Conservation (phyloP, 2,329 filamentous ascomycete species). For the Cryphonectria radicalis region DNA sequence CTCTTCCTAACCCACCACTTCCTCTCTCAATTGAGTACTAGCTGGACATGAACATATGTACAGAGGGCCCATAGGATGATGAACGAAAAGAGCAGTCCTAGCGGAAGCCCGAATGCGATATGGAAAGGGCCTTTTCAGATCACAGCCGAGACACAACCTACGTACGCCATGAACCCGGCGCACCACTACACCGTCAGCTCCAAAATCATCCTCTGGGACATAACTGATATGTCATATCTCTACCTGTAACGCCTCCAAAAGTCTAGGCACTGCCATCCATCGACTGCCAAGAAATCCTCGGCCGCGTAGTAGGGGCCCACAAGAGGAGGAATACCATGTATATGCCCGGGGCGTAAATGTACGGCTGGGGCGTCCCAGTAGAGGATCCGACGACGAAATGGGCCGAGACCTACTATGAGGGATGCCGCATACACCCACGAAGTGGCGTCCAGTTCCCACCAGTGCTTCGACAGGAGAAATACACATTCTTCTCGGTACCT, state of each 20-base stretch:
- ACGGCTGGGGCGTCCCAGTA: conserved; percentile 17
- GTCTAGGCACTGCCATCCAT: conserved; percentile 25
- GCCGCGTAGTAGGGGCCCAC: conserved; percentile 24
- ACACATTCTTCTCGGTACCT: conserved; percentile 22
- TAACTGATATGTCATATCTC: conserved; percentile 21
- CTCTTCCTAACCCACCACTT: conserved; percentile 26
- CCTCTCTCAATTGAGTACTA: conserved; percentile 22
- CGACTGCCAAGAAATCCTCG: conserved; percentile 26
- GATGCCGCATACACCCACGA: conserved; percentile 26
- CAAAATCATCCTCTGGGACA: conserved; percentile 26
- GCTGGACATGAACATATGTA: conserved; percentile 19
- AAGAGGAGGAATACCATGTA: conserved; percentile 23
- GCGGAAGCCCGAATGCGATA: conserved; percentile 25
- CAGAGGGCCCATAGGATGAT: conserved; percentile 21
- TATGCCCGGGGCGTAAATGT: conserved; percentile 21
- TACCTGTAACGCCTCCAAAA: conserved; percentile 23
- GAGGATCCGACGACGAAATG: conserved; percentile 24
- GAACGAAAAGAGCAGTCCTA: conserved; percentile 22
- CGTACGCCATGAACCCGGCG: conserved; percentile 23
- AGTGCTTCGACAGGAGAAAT: conserved; percentile 18
- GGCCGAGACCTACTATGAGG: conserved; percentile 15
- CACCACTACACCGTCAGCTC: conserved; percentile 26
- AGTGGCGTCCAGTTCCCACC: conserved; percentile 27
- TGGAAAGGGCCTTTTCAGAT: conserved; percentile 23
- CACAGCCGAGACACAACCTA: conserved; percentile 25